Conservation (phyloP, 495 filamentous ascomycete species). For the Annulohypoxylon maeteangense region DNA sequence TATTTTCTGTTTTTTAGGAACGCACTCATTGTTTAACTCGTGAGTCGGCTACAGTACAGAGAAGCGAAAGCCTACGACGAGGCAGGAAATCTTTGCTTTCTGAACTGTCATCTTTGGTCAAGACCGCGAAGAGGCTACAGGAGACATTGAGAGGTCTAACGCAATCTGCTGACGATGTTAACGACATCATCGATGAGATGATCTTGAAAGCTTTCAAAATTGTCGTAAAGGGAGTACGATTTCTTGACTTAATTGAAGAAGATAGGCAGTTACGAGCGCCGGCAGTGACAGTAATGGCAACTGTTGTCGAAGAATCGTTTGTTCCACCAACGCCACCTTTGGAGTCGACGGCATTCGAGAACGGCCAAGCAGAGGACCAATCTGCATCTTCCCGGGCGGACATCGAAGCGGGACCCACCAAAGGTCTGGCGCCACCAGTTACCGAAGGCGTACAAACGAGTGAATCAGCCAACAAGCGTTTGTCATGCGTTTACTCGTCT, state of each 20-base stretch:
- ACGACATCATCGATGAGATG: conserved; percentile 88
- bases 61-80: conserved; percentile 78
- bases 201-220: conserved; percentile 93
- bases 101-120: conserved; percentile 89
- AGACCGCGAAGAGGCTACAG: conserved; percentile 83
- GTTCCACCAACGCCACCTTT: conserved; percentile 79
- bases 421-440: conserved; percentile 42
- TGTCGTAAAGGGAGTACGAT: conserved; percentile 87
- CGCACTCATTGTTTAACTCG: conserved; percentile 86
- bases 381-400: conserved; percentile 53
- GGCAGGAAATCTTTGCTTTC: conserved; percentile 87
- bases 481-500: conserved; percentile 54
- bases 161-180: conserved; percentile 68
- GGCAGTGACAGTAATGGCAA: conserved; percentile 66
- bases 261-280: conserved; percentile 64
- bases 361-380: conserved; percentile 44
- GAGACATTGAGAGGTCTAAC: conserved; percentile 61
- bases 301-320: conserved; percentile 69
- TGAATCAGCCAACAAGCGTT: conserved; percentile 53
- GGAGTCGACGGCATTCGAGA: conserved; percentile 61
- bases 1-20: conserved; percentile 71
- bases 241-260: conserved; percentile 90
- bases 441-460: conserved; percentile 50
- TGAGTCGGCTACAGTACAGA: conserved; percentile 77
- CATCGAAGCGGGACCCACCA: conserved; percentile 45